A percentile compares a stretch with the other conserved stretches of the same genome.
phyloP scores from a whole-genome alignment of 2,329 filamentous ascomycete genomes.

The Shiraia bambusicola region DNA sequence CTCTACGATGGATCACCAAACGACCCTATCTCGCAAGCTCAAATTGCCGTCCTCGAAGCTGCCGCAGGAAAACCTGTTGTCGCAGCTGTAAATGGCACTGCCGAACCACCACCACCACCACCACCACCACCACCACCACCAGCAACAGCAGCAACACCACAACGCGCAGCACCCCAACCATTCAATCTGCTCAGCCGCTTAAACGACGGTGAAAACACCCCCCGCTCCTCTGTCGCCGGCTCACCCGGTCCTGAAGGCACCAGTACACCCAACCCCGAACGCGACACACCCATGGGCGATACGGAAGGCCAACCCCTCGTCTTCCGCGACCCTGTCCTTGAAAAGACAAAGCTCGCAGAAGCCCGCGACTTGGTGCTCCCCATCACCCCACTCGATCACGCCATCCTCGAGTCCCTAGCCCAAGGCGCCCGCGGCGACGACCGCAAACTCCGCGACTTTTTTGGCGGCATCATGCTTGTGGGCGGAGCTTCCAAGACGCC shows the following conservation, averaged over 20 bases:
- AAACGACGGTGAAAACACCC: slow-evolving; percentile 72
- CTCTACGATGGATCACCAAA: slow-evolving; percentile 92
- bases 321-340: slow-evolving; percentile 50
- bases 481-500: slow-evolving; percentile 51
- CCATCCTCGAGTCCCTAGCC: slow-evolving; percentile 85
- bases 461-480: slow-evolving; percentile 45
- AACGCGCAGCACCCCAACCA: slow-evolving; percentile 57
- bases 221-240: slow-evolving; percentile 80
- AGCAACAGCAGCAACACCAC: slow-evolving; percentile 52
- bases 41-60: slow-evolving; percentile 64
- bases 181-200: slow-evolving; percentile 70
- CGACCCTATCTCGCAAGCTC: slow-evolving; percentile 83
- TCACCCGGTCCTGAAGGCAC: slow-evolving; percentile 86
- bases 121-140: slow-evolving; percentile 33
- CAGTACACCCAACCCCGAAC: slow-evolving; percentile 63
- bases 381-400: slow-evolving; percentile 78
- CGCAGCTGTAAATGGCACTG: slow-evolving; percentile 29
- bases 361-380: slow-evolving; percentile 81
- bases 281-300: slow-evolving; percentile 49
- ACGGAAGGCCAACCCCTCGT: slow-evolving; percentile 39
- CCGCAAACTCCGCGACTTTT: slow-evolving; percentile 86
- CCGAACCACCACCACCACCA: slow-evolving; percentile 38
- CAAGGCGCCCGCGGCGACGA: slow-evolving; percentile 87
- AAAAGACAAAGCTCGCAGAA: slow-evolving; percentile 55
- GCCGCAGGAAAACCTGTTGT: slow-evolving; percentile 46